These are phyloP conservation scores for Pseudoperonospora humuli DNA, from an alignment of 352 stramenopile genomes.

Conservation along the genomic window DNA sequence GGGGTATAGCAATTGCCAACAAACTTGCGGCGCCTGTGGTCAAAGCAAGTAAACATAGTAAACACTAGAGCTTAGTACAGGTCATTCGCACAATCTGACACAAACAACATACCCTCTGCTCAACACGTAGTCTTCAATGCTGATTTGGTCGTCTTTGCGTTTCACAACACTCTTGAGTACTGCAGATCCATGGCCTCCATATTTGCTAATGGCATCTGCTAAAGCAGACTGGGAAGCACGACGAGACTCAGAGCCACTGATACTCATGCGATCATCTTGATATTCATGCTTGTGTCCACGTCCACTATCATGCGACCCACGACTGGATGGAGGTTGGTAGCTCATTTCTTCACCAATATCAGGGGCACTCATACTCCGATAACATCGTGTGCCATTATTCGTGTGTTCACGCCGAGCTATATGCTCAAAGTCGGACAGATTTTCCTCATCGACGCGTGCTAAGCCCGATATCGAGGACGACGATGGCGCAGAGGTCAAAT, in stretches of 20 bases:
- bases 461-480: constrained; percentile 38
- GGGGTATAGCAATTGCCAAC: constrained; percentile 44
- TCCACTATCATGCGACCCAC: constrained; percentile 28
- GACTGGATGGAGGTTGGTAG: constrained; percentile 14
- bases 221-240: constrained; percentile 20
- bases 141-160: constrained; percentile 51
- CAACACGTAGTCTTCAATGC: constrained; percentile 43
- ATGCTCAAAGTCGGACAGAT: constrained; percentile 26
- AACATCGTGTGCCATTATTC: constrained; percentile 28
- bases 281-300: constrained; percentile 24
- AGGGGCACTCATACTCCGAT: constrained; percentile 69
- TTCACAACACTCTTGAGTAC: constrained; percentile 33
- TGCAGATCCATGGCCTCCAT: constrained; percentile 19
- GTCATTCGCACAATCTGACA: background rate
- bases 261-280: constrained; percentile 25
- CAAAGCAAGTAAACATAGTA: background rate
- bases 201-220: constrained; percentile 26
- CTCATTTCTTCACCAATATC: constrained; percentile 61
- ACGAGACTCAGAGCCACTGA: constrained; percentile 26
- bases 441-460: constrained; percentile 43
- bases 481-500: constrained; percentile 32
- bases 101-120: constrained; percentile 32
- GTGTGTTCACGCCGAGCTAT: constrained; percentile 16
- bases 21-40: constrained; percentile 47
- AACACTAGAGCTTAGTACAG: too few relatives aligned